These are phyloP conservation scores for Penicillium sp. DNA, from an alignment of 2,329 filamentous ascomycete genomes.

Conservation along the genomic window DNA sequence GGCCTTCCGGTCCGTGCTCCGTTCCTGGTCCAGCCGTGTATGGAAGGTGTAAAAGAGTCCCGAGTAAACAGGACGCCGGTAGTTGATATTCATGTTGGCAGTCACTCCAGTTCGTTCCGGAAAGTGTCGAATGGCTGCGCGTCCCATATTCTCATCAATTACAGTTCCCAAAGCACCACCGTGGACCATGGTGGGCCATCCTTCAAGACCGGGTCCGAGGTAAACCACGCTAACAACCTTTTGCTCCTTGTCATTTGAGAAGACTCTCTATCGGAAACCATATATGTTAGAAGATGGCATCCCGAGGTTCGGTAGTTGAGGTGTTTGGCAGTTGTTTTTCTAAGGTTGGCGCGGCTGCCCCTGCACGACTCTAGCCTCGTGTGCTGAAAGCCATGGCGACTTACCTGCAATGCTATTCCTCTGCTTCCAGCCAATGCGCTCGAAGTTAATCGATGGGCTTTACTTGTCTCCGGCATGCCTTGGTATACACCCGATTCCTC, in stretches of 20 bases:
- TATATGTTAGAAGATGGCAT: conserved; percentile 17
- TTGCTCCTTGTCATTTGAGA: conserved; percentile 61
- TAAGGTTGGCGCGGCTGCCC: background rate
- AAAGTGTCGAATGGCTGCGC: conserved; percentile 57
- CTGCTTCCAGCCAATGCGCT: conserved; percentile 43
- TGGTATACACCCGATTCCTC: conserved; percentile 42
- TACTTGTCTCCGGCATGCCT: conserved; percentile 37
- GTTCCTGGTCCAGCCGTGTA: conserved; percentile 43
- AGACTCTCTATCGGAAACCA: conserved; percentile 57
- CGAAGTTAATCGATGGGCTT: conserved; percentile 37
- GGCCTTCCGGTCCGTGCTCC: conserved; percentile 41
- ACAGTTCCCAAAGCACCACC: conserved; percentile 69
- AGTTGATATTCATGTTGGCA: conserved; percentile 61
- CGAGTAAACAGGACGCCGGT: conserved; percentile 61
- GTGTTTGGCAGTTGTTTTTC: conserved; percentile 12
- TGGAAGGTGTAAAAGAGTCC: conserved; percentile 65
- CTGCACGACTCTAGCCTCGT: conserved; percentile 1
- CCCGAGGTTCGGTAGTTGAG: conserved; percentile 20
- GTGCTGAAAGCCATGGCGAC: conserved; percentile 9
- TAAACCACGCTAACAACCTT: conserved; percentile 65
- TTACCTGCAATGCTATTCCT: conserved; percentile 43
- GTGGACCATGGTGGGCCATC: conserved; percentile 73
- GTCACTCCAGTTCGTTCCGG: conserved; percentile 56
- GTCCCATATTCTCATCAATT: conserved; percentile 68
- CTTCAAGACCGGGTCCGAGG: conserved; percentile 64